phyloP scores from a whole-genome alignment of 169 alveolate species.

The Plasmodium knowlesi region DNA sequence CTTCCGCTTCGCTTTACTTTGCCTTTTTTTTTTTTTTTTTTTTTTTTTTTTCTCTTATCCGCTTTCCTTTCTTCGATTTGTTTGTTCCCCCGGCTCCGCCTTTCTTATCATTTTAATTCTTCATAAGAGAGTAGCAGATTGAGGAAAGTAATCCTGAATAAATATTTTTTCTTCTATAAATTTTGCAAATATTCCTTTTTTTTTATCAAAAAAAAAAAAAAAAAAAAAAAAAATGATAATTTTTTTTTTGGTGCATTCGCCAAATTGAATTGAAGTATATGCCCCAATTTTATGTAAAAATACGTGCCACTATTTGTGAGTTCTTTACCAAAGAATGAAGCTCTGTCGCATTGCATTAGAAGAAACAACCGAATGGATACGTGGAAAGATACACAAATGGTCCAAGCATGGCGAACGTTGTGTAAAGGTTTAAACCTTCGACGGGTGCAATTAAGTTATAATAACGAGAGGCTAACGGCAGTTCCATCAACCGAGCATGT shows the following conservation, averaged over 20 bases:
- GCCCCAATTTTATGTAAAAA: background rate
- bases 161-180: background rate
- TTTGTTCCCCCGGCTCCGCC: background rate
- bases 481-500: background rate
- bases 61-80: background rate
- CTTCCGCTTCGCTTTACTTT: background rate
- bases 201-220: background rate
- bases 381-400: background rate
- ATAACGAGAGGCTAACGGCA: background rate
- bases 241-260: slow-evolving; percentile 1
- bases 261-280: background rate
- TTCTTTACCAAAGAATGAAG: background rate
- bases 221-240: slow-evolving; percentile 3
- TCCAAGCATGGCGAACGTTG: background rate
- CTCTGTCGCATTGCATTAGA: background rate
- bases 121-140: background rate
- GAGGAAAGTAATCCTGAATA: background rate
- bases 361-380: background rate
- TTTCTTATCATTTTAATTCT: background rate
- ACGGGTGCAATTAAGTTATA: background rate
- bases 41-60: background rate
- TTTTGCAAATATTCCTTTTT: background rate
- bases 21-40: background rate
- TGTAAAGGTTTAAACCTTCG: background rate
- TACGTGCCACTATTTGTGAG: background rate